A percentile compares a stretch with the other conserved stretches of the same genome.
These are phyloP conservation scores for Venturia carpophila DNA, from an alignment of 2,329 filamentous ascomycete species.

Conservation along the genomic window DNA sequence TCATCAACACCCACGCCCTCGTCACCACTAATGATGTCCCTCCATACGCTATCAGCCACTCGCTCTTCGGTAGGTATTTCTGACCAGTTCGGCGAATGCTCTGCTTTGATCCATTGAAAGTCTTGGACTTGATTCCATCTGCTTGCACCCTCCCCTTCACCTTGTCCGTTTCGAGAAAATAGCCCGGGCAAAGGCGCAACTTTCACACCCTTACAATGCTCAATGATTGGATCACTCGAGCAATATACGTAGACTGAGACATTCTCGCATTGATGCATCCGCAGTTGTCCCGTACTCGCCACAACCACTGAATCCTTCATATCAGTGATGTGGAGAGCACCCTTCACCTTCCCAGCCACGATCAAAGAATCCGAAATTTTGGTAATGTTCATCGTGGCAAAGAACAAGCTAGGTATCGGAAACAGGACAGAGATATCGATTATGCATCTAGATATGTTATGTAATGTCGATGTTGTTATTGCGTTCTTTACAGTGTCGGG, in stretches of 20 bases:
- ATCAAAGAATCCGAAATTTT: slow-evolving; percentile 64
- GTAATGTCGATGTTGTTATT: slow-evolving; percentile 57
- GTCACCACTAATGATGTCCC: background rate
- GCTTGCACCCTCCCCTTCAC: background rate
- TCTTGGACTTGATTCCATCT: slow-evolving; percentile 84
- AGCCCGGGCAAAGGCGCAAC: slow-evolving; percentile 67
- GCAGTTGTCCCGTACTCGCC: slow-evolving; percentile 67
- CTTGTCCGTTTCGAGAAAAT: slow-evolving; percentile 28
- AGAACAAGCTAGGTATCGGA: slow-evolving; percentile 30
- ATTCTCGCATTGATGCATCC: slow-evolving; percentile 79
- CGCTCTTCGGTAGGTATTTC: slow-evolving; percentile 54
- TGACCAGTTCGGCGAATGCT: slow-evolving; percentile 82
- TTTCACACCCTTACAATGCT: slow-evolving; percentile 69
- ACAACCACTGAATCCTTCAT: slow-evolving; percentile 67
- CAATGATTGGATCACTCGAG: slow-evolving; percentile 82
- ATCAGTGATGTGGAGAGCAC: slow-evolving; percentile 74
- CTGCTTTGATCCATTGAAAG: slow-evolving; percentile 91
- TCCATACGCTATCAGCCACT: slow-evolving; percentile 20
- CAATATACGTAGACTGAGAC: slow-evolving; percentile 80
- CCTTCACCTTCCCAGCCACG: slow-evolving; percentile 68
- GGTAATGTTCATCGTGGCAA: slow-evolving; percentile 63
- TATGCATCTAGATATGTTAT: slow-evolving; percentile 2
- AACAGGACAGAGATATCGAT: slow-evolving; percentile 1
- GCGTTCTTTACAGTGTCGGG: slow-evolving; percentile 62
- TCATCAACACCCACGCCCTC: background rate